Conservation (phyloP, 2,329 filamentous ascomycete genomes). For the Paecilomyces niveus region DNA sequence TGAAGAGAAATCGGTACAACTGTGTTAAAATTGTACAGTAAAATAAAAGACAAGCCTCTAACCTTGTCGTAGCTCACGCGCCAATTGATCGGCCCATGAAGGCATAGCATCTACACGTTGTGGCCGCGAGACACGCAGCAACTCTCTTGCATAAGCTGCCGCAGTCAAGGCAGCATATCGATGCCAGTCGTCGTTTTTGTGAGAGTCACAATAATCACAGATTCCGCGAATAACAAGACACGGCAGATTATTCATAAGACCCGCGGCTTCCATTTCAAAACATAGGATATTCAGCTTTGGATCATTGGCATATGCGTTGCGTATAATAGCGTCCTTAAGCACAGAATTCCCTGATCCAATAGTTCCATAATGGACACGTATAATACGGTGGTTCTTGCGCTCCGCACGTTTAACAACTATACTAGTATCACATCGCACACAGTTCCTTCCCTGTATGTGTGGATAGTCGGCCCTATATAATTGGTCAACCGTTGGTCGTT, state of each 20-base stretch:
- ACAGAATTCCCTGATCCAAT: conserved; percentile 12
- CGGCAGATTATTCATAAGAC: conserved; percentile 23
- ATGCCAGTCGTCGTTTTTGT: conserved; percentile 33
- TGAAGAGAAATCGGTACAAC: too few species aligned
- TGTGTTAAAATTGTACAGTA: too few species aligned
- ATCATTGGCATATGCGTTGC: conserved; percentile 1
- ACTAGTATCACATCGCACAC: neutral
- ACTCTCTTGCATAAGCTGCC: conserved; percentile 18
- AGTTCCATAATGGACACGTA: conserved; percentile 9
- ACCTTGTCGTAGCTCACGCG: too few species aligned
- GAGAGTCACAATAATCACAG: conserved; percentile 33
- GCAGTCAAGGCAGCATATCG: conserved; percentile 23
- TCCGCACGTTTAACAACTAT: neutral
- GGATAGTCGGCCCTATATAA: neutral
- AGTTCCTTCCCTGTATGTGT: neutral
- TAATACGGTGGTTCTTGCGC: neutral
- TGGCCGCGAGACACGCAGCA: conserved; percentile 5
- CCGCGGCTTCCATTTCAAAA: conserved; percentile 25
- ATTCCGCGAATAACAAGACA: conserved; percentile 35
- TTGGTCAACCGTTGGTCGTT: neutral
- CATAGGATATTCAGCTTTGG: conserved; percentile 11
- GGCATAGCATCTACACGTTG: neutral
- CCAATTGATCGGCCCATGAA: neutral
- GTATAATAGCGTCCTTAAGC: conserved; percentile 7
- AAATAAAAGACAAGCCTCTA: too few species aligned